phyloP scores from a whole-genome alignment of 768 basidiomycete genomes.

The Piloderma croceum region DNA sequence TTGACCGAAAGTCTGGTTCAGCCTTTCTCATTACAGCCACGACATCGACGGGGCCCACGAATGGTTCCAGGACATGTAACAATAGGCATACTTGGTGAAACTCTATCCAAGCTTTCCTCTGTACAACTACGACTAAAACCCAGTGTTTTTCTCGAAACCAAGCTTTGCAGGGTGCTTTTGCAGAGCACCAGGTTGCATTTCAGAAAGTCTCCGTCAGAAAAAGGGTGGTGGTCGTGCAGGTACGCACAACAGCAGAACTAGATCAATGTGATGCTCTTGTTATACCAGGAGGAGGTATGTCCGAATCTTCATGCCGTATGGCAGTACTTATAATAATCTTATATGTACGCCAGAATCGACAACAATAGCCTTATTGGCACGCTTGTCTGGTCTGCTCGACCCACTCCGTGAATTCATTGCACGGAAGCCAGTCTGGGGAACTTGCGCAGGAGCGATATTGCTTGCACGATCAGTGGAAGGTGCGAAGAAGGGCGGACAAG shows the following conservation, averaged over 20 bases:
- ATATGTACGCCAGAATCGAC: slow-evolving; percentile 64
- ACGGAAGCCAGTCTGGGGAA: slow-evolving; percentile 84
- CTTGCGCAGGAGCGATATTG: slow-evolving; percentile 92
- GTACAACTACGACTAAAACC: slow-evolving; percentile 12
- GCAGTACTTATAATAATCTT: slow-evolving; percentile 2
- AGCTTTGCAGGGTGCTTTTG: slow-evolving; percentile 93
- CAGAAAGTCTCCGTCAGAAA: slow-evolving; percentile 46
- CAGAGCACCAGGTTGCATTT: slow-evolving; percentile 74
- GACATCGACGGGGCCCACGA: too few species aligned
- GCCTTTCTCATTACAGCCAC: too few species aligned
- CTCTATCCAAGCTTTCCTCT: slow-evolving; percentile 22
- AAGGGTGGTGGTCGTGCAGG: slow-evolving; percentile 46
- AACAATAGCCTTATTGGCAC: slow-evolving; percentile 77
- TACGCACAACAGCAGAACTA: slow-evolving; percentile 75
- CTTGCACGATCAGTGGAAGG: slow-evolving; percentile 70
- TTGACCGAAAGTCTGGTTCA: too few species aligned
- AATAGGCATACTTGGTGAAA: slow-evolving; percentile 19
- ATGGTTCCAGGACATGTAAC: too few species aligned
- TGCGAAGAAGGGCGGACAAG: slow-evolving; percentile 83
- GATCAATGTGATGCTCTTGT: slow-evolving; percentile 75
- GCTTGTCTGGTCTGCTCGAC: slow-evolving; percentile 70
- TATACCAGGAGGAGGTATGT: slow-evolving; percentile 85
- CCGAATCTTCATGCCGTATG: not conserved
- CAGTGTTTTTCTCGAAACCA: slow-evolving; percentile 30
- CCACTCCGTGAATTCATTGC: slow-evolving; percentile 71